Conservation (phyloP, 1,139 yeast species). For the Sugiyamaella neomexicana region DNA sequence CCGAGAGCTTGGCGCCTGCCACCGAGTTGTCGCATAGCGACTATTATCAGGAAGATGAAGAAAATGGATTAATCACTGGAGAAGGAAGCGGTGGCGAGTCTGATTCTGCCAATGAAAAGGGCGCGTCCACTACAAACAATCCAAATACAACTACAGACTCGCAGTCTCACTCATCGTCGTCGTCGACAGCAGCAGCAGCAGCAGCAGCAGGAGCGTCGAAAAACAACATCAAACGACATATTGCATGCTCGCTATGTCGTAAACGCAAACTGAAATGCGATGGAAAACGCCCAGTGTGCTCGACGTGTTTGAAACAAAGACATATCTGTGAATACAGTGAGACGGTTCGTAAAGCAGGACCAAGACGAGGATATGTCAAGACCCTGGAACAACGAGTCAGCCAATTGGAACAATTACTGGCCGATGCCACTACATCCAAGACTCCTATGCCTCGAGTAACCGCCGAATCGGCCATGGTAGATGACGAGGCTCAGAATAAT, state of each 20-base stretch:
- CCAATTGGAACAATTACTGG: slow-evolving; percentile 29
- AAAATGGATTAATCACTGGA: too few species aligned
- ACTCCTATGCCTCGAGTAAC: not conserved
- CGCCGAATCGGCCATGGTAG: slow-evolving; percentile 13
- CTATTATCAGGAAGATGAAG: too few species aligned
- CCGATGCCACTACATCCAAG: slow-evolving; percentile 14
- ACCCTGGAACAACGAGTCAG: slow-evolving; percentile 35
- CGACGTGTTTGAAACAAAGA: slow-evolving; percentile 33
- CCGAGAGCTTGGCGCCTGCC: too few species aligned
- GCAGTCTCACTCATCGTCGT: too few species aligned
- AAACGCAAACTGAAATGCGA: slow-evolving; percentile 40
- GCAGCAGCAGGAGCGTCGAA: too few species aligned
- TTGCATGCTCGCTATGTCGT: slow-evolving; percentile 39
- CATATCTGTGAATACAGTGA: slow-evolving; percentile 36
- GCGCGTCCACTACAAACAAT: too few species aligned
- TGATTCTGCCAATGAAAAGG: too few species aligned
- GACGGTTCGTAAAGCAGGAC: slow-evolving; percentile 36
- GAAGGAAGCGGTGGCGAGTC: too few species aligned
- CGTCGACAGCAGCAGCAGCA: too few species aligned
- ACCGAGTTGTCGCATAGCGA: too few species aligned
- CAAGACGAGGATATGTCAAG: slow-evolving; percentile 39
- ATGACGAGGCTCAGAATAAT: slow-evolving; percentile 5
- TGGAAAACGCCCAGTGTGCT: slow-evolving; percentile 37
- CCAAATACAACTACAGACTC: too few species aligned
- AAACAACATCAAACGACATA: slow-evolving; percentile 24